These are phyloP conservation scores for Claviceps sp. DNA, from an alignment of 2,329 filamentous ascomycete species.

Conservation along the genomic window DNA sequence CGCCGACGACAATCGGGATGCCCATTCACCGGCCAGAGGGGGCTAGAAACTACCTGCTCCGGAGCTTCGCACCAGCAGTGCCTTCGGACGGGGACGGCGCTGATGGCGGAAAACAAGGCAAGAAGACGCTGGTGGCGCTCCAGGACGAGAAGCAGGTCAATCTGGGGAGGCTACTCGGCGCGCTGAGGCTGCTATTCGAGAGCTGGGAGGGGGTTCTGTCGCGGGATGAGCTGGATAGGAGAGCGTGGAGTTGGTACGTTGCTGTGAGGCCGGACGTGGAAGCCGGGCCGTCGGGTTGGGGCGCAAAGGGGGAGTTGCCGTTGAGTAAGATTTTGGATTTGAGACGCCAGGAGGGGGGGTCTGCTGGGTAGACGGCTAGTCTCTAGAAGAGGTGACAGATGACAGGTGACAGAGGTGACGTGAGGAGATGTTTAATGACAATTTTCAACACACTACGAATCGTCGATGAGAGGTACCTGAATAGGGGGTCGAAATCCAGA, in stretches of 20 bases:
- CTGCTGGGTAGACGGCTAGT: not conserved
- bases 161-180: conserved; percentile 53
- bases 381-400: not conserved
- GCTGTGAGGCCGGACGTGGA: conserved; percentile 64
- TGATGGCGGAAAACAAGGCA: conserved; percentile 18
- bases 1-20: conserved; percentile 36
- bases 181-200: conserved; percentile 56
- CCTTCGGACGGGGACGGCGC: conserved; percentile 13
- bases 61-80: conserved; percentile 40
- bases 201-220: conserved; percentile 59
- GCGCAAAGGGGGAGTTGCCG: conserved; percentile 60
- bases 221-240: conserved; percentile 54
- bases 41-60: conserved; percentile 45
- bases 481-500: too few species aligned
- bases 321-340: conserved; percentile 53
- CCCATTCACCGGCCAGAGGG: conserved; percentile 63
- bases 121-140: conserved; percentile 36
- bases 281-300: conserved; percentile 65
- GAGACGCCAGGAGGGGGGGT: conserved; percentile 13
- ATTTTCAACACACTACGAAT: too few species aligned
- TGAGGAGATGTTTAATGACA: too few species aligned
- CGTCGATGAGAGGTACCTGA: too few species aligned
- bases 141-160: conserved; percentile 55
- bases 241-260: conserved; percentile 74
- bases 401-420: not conserved